These are phyloP conservation scores for Agaricus blazei DNA, from an alignment of 768 basidiomycete species.

Conservation along the genomic window DNA sequence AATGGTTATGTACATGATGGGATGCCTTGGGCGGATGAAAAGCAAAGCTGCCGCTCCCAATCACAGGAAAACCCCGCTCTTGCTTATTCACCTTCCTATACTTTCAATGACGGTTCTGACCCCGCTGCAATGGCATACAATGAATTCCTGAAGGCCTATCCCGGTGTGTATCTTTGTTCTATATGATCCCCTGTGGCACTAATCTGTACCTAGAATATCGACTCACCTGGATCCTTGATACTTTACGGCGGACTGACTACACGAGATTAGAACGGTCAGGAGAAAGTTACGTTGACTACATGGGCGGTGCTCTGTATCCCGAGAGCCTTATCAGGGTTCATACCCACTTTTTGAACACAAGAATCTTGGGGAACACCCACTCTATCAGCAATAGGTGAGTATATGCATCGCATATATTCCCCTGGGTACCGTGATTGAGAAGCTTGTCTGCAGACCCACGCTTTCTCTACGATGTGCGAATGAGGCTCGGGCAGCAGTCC, in stretches of 20 bases:
- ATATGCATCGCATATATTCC: slow-evolving; percentile 22
- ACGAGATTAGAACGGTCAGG: slow-evolving; percentile 50
- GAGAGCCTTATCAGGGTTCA: slow-evolving; percentile 71
- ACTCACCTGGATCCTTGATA: slow-evolving; percentile 66
- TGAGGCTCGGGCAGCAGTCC: slow-evolving; percentile 67
- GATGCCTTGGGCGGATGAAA: slow-evolving; percentile 6
- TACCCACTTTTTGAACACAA: slow-evolving; percentile 59
- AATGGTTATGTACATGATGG: slow-evolving; percentile 10
- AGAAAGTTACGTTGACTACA: slow-evolving; percentile 82
- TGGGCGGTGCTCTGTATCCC: slow-evolving; percentile 80
- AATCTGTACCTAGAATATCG: slow-evolving; percentile 41
- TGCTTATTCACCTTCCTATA: slow-evolving; percentile 11
- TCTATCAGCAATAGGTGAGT: slow-evolving; percentile 74
- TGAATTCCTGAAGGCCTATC: slow-evolving; percentile 41
- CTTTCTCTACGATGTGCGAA: slow-evolving; percentile 61
- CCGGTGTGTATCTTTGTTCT: slow-evolving; percentile 20
- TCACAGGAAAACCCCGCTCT: slow-evolving; percentile 9
- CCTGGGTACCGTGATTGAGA: not conserved
- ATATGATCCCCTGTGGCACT: not conserved
- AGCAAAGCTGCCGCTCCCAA: not conserved
- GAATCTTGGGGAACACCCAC: slow-evolving; percentile 79
- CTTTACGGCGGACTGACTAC: slow-evolving; percentile 60
- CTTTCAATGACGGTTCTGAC: slow-evolving; percentile 12
- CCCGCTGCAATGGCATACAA: slow-evolving; percentile 39
- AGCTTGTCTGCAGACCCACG: slow-evolving; percentile 46